Evolutionary conservation across 2,329 filamentous ascomycete genomes (phyloP).

Genomic region (Talaromyces atroroseus): DNA sequence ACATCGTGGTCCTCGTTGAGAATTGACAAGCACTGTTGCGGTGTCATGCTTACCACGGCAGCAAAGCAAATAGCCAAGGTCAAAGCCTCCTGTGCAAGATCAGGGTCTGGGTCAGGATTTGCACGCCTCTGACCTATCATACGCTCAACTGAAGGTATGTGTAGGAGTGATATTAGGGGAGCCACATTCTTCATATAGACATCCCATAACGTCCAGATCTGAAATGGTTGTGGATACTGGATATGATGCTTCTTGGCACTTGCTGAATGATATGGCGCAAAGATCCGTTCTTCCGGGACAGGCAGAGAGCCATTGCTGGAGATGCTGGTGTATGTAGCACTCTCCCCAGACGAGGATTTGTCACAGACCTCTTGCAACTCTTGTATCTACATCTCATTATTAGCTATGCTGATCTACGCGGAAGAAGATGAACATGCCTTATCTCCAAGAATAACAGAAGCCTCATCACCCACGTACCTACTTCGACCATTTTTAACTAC

Average conservation of each 20-base stretch:
- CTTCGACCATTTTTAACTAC: slow-evolving; percentile 10
- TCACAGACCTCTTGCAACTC: slow-evolving; percentile 14
- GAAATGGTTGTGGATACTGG: slow-evolving; percentile 4
- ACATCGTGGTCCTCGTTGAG: slow-evolving; percentile 7
- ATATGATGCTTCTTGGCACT: not conserved
- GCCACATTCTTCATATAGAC: slow-evolving; percentile 19
- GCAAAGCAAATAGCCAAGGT: slow-evolving; percentile 17
- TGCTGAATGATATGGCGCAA: not conserved
- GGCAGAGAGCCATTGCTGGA: not conserved
- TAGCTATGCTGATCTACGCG: not conserved
- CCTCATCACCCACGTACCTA: slow-evolving; percentile 18
- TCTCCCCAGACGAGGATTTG: not conserved
- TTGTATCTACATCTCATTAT: slow-evolving; percentile 6
- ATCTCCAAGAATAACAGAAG: slow-evolving; percentile 17
- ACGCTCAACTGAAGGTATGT: not conserved
- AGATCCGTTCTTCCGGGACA: not conserved
- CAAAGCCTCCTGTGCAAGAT: slow-evolving; percentile 5
- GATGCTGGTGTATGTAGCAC: not conserved
- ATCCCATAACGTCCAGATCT: slow-evolving; percentile 15
- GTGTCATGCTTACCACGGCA: slow-evolving; percentile 15
- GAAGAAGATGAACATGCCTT: slow-evolving; percentile 9
- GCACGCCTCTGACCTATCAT: not conserved
- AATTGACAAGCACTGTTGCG: slow-evolving; percentile 10
- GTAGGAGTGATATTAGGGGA: slow-evolving; percentile 18
- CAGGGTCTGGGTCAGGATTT: not conserved